Evolutionary conservation across 2,329 filamentous ascomycete species (phyloP).

Genomic region (Xylariomycetidae sp.): DNA sequence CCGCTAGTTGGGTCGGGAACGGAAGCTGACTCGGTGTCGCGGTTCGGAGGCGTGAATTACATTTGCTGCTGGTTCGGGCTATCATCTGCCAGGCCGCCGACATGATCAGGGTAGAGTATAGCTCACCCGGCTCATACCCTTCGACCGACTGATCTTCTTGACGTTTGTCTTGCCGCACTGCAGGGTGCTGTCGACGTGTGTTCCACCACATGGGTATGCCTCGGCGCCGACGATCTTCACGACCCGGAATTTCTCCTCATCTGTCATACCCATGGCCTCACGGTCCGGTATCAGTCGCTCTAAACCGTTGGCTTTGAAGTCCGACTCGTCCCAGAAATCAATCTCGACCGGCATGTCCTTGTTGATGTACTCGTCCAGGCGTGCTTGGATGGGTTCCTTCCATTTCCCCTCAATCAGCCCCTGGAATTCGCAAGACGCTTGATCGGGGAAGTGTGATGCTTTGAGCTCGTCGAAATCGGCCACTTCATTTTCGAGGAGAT

Average conservation of each 20-base stretch:
- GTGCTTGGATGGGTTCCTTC: conserved; percentile 56
- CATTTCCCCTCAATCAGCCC: conserved; percentile 59
- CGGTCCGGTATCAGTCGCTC: conserved; percentile 50
- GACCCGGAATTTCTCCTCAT: conserved; percentile 55
- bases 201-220: conserved; percentile 69
- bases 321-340: conserved; percentile 61
- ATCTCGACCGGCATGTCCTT: conserved; percentile 54
- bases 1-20: no score
- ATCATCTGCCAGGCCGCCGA: no score
- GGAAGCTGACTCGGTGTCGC: no score
- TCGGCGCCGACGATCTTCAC: conserved; percentile 64
- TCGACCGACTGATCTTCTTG: conserved; percentile 60
- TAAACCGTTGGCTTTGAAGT: conserved; percentile 49
- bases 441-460: conserved; percentile 64
- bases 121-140: conserved; percentile 57
- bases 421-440: conserved; percentile 61
- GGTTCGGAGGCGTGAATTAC: no score
- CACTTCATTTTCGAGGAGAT: conserved; percentile 46
- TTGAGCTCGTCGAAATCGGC: conserved; percentile 59
- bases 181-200: conserved; percentile 59
- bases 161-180: conserved; percentile 56
- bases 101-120: conserved; percentile 31
- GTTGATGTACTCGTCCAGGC: conserved; percentile 52
- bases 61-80: no score
- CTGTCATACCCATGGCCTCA: conserved; percentile 27